phyloP scores from a whole-genome alignment of 768 basidiomycete genomes.

The Kwoniella heveanensis region DNA sequence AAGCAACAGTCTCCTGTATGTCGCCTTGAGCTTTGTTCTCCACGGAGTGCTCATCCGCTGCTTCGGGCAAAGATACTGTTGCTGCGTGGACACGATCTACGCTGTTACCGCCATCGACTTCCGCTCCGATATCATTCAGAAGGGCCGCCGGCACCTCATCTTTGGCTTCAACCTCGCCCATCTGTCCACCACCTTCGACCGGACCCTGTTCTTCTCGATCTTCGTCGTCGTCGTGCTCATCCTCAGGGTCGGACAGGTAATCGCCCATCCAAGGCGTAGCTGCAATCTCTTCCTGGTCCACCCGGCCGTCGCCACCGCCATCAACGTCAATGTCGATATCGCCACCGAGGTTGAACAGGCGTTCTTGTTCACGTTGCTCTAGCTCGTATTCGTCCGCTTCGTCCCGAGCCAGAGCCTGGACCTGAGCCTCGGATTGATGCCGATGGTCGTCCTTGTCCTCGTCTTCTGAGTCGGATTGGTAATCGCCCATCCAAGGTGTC shows the following conservation, averaged over 20 bases:
- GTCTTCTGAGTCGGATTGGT: background rate
- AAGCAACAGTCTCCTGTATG: too few species aligned
- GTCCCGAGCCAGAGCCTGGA: background rate
- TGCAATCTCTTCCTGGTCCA: background rate
- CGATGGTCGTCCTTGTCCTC: background rate
- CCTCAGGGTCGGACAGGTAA: background rate
- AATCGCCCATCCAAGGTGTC: background rate
- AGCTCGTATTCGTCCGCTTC: background rate
- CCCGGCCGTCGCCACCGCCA: background rate
- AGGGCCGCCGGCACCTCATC: background rate
- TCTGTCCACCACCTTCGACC: background rate
- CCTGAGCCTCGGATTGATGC: too few species aligned
- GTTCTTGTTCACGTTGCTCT: too few species aligned
- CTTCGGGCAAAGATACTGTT: too few species aligned
- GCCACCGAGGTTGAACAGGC: too few species aligned
- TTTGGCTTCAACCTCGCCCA: background rate
- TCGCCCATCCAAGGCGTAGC: slow-evolving; percentile 1
- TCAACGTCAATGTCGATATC: background rate
- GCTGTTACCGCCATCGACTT: background rate
- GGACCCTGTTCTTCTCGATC: background rate
- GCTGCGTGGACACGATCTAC: background rate
- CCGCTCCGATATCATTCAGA: background rate
- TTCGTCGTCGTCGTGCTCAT: background rate
- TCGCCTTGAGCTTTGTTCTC: too few species aligned
- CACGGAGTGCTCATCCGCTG: too few species aligned